Evolutionary conservation across 768 basidiomycete species (phyloP).

Genomic region (Leucocoprinus leucothites): DNA sequence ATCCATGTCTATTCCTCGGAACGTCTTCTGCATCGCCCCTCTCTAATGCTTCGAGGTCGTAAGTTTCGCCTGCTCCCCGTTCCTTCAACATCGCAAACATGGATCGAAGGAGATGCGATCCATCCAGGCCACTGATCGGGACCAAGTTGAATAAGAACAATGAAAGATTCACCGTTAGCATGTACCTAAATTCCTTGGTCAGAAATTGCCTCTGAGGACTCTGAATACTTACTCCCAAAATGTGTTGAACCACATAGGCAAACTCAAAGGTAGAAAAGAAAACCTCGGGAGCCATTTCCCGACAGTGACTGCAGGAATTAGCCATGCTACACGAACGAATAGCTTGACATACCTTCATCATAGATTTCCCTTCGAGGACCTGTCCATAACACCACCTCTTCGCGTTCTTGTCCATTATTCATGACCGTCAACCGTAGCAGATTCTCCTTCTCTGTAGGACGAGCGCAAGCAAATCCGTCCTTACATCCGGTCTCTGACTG

Average conservation of each 20-base stretch:
- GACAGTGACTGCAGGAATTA: slow-evolving; percentile 44
- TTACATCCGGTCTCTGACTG: slow-evolving; percentile 31
- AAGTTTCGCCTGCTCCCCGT: slow-evolving; percentile 10
- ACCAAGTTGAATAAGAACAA: slow-evolving; percentile 82
- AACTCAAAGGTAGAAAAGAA: slow-evolving; percentile 34
- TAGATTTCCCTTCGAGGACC: slow-evolving; percentile 65
- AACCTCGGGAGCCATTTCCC: slow-evolving; percentile 44
- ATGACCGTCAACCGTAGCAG: slow-evolving; percentile 55
- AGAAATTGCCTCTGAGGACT: not conserved
- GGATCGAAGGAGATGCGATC: slow-evolving; percentile 49
- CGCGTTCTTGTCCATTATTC: slow-evolving; percentile 13
- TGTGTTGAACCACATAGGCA: slow-evolving; percentile 33
- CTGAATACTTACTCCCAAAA: slow-evolving; percentile 53
- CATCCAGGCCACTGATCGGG: slow-evolving; percentile 71
- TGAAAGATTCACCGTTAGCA: slow-evolving; percentile 66
- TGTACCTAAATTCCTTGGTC: slow-evolving; percentile 41
- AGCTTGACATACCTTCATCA: slow-evolving; percentile 48
- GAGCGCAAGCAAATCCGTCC: slow-evolving; percentile 43
- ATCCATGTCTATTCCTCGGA: slow-evolving; percentile 14
- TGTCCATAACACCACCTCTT: slow-evolving; percentile 64
- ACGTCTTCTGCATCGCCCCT: slow-evolving; percentile 8
- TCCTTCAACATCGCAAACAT: slow-evolving; percentile 18
- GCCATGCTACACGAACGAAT: not conserved
- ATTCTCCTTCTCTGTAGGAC: slow-evolving; percentile 44
- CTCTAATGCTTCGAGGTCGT: slow-evolving; percentile 33